phyloP scores from a whole-genome alignment of 129 eudicot species.

The Tanacetum coccineum region DNA sequence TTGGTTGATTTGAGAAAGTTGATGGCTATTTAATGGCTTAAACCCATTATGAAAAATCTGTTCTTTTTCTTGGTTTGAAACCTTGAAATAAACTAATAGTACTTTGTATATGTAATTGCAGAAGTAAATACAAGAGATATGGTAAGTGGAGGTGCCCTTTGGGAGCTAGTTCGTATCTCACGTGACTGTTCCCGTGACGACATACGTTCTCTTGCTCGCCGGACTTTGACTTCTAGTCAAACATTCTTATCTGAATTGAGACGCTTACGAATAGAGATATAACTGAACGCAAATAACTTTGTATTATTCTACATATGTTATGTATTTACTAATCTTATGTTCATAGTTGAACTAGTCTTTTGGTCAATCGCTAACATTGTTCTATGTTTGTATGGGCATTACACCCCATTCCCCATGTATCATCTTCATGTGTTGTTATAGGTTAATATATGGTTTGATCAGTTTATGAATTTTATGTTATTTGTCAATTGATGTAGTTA shows the following conservation, averaged over 20 bases:
- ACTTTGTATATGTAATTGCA: slow-evolving; percentile 19
- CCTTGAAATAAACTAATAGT: not conserved
- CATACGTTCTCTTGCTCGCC: slow-evolving; percentile 70
- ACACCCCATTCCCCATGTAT: not conserved
- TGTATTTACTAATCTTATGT: not conserved
- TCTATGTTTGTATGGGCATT: slow-evolving; percentile 1
- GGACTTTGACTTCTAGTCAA: slow-evolving; percentile 74
- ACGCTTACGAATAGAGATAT: slow-evolving; percentile 61
- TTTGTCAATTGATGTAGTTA: not conserved
- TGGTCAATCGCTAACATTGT: not conserved
- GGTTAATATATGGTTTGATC: not conserved
- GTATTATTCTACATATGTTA: slow-evolving; percentile 1
- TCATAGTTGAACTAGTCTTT: slow-evolving; percentile 1
- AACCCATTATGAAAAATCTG: not conserved
- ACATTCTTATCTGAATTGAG: slow-evolving; percentile 60
- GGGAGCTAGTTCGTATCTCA: slow-evolving; percentile 87
- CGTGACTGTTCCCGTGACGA: slow-evolving; percentile 91
- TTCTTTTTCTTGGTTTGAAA: not conserved
- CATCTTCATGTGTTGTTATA: not conserved
- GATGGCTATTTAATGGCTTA: too few relatives aligned
- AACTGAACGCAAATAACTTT: slow-evolving; percentile 2
- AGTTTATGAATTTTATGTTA: not conserved
- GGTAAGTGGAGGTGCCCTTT: slow-evolving; percentile 82
- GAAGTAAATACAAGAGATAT: slow-evolving; percentile 75
- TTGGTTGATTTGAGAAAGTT: too few relatives aligned